Evolutionary conservation across 108 stramenopile species (phyloP).

Genomic region (Chaetoceros tenuissimus): DNA sequence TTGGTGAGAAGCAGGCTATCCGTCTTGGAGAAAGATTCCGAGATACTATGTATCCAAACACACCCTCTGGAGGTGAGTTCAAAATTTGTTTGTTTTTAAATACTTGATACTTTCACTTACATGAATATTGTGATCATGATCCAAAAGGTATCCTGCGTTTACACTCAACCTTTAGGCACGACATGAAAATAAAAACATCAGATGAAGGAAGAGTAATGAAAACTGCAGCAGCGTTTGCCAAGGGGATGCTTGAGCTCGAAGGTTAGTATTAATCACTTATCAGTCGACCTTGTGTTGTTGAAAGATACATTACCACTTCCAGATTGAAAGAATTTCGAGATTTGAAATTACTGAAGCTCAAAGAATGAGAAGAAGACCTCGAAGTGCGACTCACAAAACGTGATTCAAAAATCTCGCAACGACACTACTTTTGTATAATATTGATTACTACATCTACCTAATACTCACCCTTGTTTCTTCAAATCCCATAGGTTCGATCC

Average conservation of each 20-base stretch:
- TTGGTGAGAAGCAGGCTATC: conserved; percentile 90
- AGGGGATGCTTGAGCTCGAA: conserved; percentile 94
- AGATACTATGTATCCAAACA: conserved; percentile 84
- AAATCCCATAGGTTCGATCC: too few species aligned
- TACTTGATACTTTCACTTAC: not conserved
- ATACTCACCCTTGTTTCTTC: too few species aligned
- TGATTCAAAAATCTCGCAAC: too few species aligned
- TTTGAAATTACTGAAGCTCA: too few species aligned
- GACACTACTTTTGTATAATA: too few species aligned
- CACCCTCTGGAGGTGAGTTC: conserved; percentile 8
- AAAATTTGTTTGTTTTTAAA: not conserved
- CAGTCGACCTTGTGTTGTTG: not conserved
- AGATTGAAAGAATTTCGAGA: too few species aligned
- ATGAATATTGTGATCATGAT: not conserved
- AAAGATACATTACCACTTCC: too few species aligned
- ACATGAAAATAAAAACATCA: conserved; percentile 95
- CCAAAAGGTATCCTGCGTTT: conserved; percentile 90
- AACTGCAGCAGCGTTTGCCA: conserved; percentile 94
- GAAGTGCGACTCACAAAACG: too few species aligned
- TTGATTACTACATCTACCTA: too few species aligned
- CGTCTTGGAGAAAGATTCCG: conserved; percentile 85
- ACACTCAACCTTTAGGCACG: conserved; percentile 98
- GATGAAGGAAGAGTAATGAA: conserved; percentile 99
- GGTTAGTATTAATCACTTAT: conserved; percentile 39
- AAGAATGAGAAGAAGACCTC: too few species aligned